These are phyloP conservation scores for Pseudonectria foliicola DNA, from an alignment of 2,329 filamentous ascomycete genomes.

Conservation along the genomic window DNA sequence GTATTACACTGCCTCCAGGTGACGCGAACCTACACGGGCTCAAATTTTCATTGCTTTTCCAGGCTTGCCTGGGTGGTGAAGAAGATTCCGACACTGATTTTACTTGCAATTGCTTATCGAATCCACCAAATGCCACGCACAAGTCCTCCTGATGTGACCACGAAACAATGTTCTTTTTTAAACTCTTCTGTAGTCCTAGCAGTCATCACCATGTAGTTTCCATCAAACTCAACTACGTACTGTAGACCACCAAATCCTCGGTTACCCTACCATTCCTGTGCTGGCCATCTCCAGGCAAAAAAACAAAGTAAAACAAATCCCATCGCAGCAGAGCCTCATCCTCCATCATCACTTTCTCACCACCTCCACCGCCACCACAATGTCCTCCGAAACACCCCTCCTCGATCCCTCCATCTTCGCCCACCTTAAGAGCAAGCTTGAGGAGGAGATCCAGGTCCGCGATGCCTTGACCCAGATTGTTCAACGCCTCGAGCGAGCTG, in stretches of 20 bases:
- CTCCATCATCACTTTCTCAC: constrained; percentile 3
- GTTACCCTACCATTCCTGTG: no score
- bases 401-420: constrained; percentile 80
- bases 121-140: no score
- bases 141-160: no score
- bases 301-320: constrained; percentile 5
- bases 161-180: no score
- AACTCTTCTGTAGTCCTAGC: no score
- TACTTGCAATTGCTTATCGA: no score
- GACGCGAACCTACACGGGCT: constrained; percentile 31
- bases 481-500: constrained; percentile 75
- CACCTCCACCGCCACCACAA: constrained; percentile 13
- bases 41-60: constrained; percentile 32
- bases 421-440: constrained; percentile 79
- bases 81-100: constrained; percentile 37
- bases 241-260: no score
- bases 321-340: constrained; percentile 8
- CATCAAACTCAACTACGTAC: constrained; percentile 8
- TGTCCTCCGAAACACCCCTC: constrained; percentile 29
- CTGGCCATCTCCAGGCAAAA: no score
- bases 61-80: constrained; percentile 32
- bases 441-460: constrained; percentile 74
- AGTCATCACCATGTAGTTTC: neutral
- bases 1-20: constrained; percentile 39
- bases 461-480: constrained; percentile 80